Base-by-base conservation (phyloP, 2,329 filamentous ascomycete species). In the Apiospora rasikravindrae region DNA sequence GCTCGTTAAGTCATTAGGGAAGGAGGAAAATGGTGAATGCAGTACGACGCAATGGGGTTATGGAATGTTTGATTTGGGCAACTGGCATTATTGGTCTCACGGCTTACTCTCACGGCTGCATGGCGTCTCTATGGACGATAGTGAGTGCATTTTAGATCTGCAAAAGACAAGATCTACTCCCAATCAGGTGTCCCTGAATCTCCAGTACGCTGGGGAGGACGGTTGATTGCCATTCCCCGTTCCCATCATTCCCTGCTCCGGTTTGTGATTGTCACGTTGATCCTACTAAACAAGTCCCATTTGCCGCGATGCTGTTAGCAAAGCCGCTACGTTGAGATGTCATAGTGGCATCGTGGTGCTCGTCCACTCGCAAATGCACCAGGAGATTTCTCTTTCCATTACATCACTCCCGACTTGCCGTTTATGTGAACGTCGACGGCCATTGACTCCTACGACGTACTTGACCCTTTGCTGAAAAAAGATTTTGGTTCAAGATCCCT, bases 161-260 rank as follows among this genome's bases (percentile, higher is more conserved):
- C 80, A 80, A 85, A 87, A 85, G 83, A 86, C 83, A 86, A 86
- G 86, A 88, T 88, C 86, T 88, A 84, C 83, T 84, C 83, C 84
- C 84, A 85, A 87, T 87, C 85, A 95, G 94, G 94, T 97, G 94
- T 97, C 94, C 94, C 94, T 84, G 93, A 96, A 88, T 94, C 91
- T 90, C 85, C 79, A 80, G 82, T 71, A 80, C 79, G 83, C 83
- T 80, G 86, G 87, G 86, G 92, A 94, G 89, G 90, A 96, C 82
- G 94, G 94, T 97, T 94, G 94, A 97, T 95, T 91, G 94, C 94
- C 94, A 97, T 40, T 66, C 57, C 57, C 24, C 33, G 33, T 37
- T 37, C 33, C 33, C 33, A 6, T 42, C 94, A 97, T 40, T 66
- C 57, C 57, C 24, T 11, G 33, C 49, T 45, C 40, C 24, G 6